Conservation (phyloP, 1,139 yeast genomes). For the Kodamaea anthophila region DNA sequence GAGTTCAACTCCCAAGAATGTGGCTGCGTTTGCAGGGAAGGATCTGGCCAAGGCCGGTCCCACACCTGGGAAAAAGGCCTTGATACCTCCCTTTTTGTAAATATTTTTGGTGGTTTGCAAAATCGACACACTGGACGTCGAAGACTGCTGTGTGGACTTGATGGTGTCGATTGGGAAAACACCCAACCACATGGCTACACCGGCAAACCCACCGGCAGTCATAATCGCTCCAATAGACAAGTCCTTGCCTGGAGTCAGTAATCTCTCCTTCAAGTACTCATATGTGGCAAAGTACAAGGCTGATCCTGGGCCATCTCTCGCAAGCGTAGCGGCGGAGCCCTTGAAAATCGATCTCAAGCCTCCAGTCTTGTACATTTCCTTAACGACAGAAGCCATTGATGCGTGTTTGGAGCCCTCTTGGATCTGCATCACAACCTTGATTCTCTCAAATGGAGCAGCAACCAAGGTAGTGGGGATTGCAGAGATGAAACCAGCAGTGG, state of each 20-base stretch:
- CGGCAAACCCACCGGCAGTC: conserved; percentile 92
- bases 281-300: conserved; percentile 94
- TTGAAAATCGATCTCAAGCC: conserved; percentile 82
- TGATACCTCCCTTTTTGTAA: conserved; percentile 68
- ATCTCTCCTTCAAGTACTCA: conserved; percentile 64
- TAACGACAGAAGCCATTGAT: conserved; percentile 56
- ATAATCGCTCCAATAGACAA: conserved; percentile 71
- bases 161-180: conserved; percentile 96
- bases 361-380: conserved; percentile 69
- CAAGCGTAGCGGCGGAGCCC: conserved; percentile 88
- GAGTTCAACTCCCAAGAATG: conserved; percentile 90
- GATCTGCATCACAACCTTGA: conserved; percentile 88
- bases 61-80: conserved; percentile 94
- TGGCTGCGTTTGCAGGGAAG: conserved; percentile 98
- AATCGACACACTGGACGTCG: conserved; percentile 54
- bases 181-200: conserved; percentile 94
- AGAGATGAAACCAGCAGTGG: conserved; percentile 92
- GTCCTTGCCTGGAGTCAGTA: conserved; percentile 51
- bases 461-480: conserved; percentile 93
- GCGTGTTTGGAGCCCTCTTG: conserved; percentile 45
- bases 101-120: conserved; percentile 59
- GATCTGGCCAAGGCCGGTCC: conserved; percentile 94
- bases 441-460: conserved; percentile 95
- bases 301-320: conserved; percentile 98
- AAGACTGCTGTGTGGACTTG: conserved; percentile 77